Percentiles rank a stretch among this genome's conserved stretches.
Evolutionary conservation across 2,329 filamentous ascomycete species (phyloP).

Genomic region (Pezicula rhizophila): DNA sequence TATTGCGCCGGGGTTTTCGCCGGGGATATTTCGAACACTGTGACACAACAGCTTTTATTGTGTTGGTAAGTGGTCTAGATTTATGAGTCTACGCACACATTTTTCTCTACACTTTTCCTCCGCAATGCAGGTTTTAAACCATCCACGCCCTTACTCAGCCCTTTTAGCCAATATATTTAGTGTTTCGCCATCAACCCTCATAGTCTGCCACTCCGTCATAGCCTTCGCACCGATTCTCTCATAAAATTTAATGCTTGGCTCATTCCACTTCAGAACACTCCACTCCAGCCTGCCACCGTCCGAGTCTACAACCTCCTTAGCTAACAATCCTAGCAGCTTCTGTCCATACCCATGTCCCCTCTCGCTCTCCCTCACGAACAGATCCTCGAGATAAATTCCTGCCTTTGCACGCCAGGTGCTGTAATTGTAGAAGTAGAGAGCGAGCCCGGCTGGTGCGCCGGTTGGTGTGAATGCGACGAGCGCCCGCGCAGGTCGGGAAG

Average conservation of each 20-base stretch:
- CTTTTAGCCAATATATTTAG: slow-evolving; percentile 49
- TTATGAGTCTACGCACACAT: no score
- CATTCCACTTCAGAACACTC: slow-evolving; percentile 90
- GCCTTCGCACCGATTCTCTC: slow-evolving; percentile 59
- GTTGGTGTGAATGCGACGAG: slow-evolving; percentile 54
- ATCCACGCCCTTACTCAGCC: neutral
- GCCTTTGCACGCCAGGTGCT: slow-evolving; percentile 84
- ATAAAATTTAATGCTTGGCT: slow-evolving; percentile 86
- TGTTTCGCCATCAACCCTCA: slow-evolving; percentile 66
- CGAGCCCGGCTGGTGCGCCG: slow-evolving; percentile 61
- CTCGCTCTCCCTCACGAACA: slow-evolving; percentile 70
- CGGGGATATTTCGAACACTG: no score
- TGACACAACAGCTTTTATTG: no score
- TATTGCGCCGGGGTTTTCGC: no score
- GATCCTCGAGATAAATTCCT: slow-evolving; percentile 88
- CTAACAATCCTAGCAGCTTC: slow-evolving; percentile 66
- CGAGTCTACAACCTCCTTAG: slow-evolving; percentile 70
- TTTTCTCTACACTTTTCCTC: neutral
- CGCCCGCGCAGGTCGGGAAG: slow-evolving; percentile 65
- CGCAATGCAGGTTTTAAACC: slow-evolving; percentile 15
- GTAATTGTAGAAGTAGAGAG: slow-evolving; percentile 93
- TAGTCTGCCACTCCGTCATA: slow-evolving; percentile 67
- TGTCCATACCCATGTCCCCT: slow-evolving; percentile 77
- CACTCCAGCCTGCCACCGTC: slow-evolving; percentile 77
- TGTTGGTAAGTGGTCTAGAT: no score